These are phyloP conservation scores for Tetrahymena thermophila DNA, from an alignment of 73 alveolate genomes.

Conservation along the genomic window DNA sequence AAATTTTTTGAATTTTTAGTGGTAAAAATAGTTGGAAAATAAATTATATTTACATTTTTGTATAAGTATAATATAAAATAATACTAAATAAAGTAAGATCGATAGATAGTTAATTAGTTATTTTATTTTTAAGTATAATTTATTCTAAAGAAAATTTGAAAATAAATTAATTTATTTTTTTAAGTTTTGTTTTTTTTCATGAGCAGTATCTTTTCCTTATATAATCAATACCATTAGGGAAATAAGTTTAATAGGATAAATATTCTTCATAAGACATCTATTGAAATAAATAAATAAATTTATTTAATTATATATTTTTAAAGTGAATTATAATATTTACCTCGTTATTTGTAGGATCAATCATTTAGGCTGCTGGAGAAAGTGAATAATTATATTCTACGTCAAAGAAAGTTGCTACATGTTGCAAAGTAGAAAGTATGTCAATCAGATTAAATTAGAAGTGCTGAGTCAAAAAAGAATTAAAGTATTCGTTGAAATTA, in stretches of 20 bases:
- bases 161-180: background rate
- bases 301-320: too few species aligned
- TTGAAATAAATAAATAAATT: too few species aligned
- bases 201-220: background rate
- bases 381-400: constrained; percentile 22
- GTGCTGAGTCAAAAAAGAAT: background rate
- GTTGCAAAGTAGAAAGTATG: constrained; percentile 16
- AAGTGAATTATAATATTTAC: background rate
- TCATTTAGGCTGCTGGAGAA: constrained; percentile 23
- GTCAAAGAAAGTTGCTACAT: constrained; percentile 7
- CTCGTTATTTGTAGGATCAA: constrained; percentile 1
- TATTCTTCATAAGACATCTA: constrained; percentile 32
- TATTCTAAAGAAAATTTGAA: background rate
- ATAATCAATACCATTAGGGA: constrained; percentile 1
- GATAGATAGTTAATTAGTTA: too few species aligned
- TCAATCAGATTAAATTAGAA: constrained; percentile 17
- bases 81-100: background rate
- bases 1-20: too few species aligned
- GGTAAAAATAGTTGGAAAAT: background rate
- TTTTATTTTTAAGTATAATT: background rate
- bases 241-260: constrained; percentile 22
- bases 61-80: background rate
- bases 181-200: background rate
- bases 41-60: background rate
- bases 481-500: background rate